These are phyloP conservation scores for Xanthoparmelia taractica DNA, from an alignment of 495 filamentous ascomycete genomes.

Conservation along the genomic window DNA sequence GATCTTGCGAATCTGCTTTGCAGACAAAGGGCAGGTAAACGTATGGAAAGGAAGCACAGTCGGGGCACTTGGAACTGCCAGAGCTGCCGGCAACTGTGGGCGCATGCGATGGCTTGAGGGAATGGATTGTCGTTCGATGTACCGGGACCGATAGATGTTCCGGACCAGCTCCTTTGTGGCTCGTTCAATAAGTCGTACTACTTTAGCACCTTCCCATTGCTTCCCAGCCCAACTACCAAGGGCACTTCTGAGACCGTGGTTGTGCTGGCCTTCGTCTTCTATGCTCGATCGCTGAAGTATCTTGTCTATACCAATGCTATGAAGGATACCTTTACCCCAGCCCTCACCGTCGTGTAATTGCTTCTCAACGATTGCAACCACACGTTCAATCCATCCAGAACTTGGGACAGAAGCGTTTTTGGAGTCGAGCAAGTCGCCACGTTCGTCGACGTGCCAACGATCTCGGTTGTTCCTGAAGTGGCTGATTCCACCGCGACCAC, in stretches of 20 bases:
- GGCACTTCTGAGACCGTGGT: slow-evolving; percentile 32
- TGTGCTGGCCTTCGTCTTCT: slow-evolving; percentile 17
- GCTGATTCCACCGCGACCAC: slow-evolving; percentile 76
- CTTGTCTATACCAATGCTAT: slow-evolving; percentile 44
- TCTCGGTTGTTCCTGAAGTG: slow-evolving; percentile 65
- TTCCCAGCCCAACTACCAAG: slow-evolving; percentile 65
- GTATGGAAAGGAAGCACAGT: slow-evolving; percentile 99
- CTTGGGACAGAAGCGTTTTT: slow-evolving; percentile 47
- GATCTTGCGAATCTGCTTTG: slow-evolving; percentile 89
- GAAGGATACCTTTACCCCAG: slow-evolving; percentile 76
- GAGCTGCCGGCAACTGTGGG: slow-evolving; percentile 63
- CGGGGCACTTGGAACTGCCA: slow-evolving; percentile 81
- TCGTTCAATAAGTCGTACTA: slow-evolving; percentile 82
- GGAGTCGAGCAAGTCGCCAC: slow-evolving; percentile 75
- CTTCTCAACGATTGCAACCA: slow-evolving; percentile 89
- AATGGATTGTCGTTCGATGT: slow-evolving; percentile 54
- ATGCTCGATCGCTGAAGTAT: slow-evolving; percentile 42
- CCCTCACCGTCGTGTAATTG: slow-evolving; percentile 80
- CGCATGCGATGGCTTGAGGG: slow-evolving; percentile 57
- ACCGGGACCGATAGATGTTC: slow-evolving; percentile 82
- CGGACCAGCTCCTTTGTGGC: slow-evolving; percentile 68
- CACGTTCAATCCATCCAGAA: slow-evolving; percentile 85
- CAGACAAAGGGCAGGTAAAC: slow-evolving; percentile 89
- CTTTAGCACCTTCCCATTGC: slow-evolving; percentile 79
- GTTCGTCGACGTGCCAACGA: slow-evolving; percentile 89